Evolutionary conservation across 768 basidiomycete species (phyloP), one percentile per base, ranked within the genome.

Genomic region (Leccinellum rugosiceps): DNA sequence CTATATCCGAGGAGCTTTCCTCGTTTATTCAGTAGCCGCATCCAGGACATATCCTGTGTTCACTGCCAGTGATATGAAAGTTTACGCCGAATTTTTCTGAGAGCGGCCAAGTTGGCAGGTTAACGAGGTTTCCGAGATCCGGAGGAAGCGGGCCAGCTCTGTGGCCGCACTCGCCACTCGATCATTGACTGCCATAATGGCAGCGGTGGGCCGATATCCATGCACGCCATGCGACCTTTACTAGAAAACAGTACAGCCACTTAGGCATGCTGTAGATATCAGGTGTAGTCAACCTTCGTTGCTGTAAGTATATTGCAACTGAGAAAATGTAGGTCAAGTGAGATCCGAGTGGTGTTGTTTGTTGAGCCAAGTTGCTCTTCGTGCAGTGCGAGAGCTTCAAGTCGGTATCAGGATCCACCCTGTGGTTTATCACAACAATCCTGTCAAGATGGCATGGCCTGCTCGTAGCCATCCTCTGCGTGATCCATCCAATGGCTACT

Each of bases 21-120:
- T 56, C 52, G 21, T 64, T 72, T 50, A 44, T 64, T 55, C 62
- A 57, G 53, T 64, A 68, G 41, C 64, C 65, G 47, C 45, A 41
- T 41, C 38, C 9, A 4, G 3, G 38, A 34, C 32, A 25, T 43
- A 52, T 57, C 49, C 56, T 58, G 55, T 60, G 55, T 11, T 14
- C 34, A 52, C 53, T 38, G 55, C n/a, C n/a, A n/a, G n/a, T n/a
- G 26, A 48, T 50, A 9, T n/a, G 9, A 38, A 30, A 17, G 21
- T 17, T 21, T 38, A 21, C 54, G 25, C 23, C n/a, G 35, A 10
- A 21, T 31, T 46, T 19, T 46, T 35, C 8, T 38, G 43, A 41
- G 7, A 63, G 49, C 13, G 26, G 43, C 43, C 9, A 43, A 50
- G 41, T 38, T 32, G 32, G 30, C 46, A n/a, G 34, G 28, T 49